Evolutionary conservation across 2,329 filamentous ascomycete species (phyloP).

Genomic region (Xylariales sp.): DNA sequence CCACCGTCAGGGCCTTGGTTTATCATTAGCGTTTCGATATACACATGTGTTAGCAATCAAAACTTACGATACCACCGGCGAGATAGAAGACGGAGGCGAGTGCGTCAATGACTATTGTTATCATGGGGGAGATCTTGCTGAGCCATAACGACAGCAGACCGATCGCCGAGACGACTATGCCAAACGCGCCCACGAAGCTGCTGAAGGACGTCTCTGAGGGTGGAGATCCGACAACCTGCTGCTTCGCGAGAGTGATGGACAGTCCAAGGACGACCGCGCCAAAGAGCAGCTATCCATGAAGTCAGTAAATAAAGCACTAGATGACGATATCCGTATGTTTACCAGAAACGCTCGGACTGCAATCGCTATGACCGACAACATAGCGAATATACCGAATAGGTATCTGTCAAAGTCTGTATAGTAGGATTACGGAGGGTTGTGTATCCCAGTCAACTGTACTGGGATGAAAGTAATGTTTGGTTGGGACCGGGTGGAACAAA

Average conservation of each 20-base stretch:
- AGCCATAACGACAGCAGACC: slow-evolving; percentile 23
- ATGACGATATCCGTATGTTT: slow-evolving; percentile 7
- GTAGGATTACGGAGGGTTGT: too few species aligned
- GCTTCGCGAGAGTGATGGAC: slow-evolving; percentile 27
- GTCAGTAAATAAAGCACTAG: too few species aligned
- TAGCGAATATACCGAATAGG: too few species aligned
- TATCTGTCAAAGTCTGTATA: too few species aligned
- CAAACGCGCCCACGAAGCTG: slow-evolving; percentile 28
- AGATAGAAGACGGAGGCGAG: slow-evolving; percentile 27
- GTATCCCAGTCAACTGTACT: too few species aligned
- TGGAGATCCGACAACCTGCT: slow-evolving; percentile 20
- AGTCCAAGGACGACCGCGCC: slow-evolving; percentile 27
- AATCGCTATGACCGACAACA: slow-evolving; percentile 10
- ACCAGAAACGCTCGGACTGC: slow-evolving; percentile 21
- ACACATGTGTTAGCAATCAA: not conserved
- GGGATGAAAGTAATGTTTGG: too few species aligned
- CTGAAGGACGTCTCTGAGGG: slow-evolving; percentile 28
- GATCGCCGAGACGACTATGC: slow-evolving; percentile 24
- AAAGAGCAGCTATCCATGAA: slow-evolving; percentile 25
- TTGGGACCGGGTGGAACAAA: too few species aligned
- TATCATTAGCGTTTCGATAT: not conserved
- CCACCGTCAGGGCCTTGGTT: slow-evolving; percentile 25
- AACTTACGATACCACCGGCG: slow-evolving; percentile 27
- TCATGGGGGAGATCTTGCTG: slow-evolving; percentile 23
- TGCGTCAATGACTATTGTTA: slow-evolving; percentile 21